phyloP scores from a whole-genome alignment of 139 green algal species.

The Closterium sp. region DNA sequence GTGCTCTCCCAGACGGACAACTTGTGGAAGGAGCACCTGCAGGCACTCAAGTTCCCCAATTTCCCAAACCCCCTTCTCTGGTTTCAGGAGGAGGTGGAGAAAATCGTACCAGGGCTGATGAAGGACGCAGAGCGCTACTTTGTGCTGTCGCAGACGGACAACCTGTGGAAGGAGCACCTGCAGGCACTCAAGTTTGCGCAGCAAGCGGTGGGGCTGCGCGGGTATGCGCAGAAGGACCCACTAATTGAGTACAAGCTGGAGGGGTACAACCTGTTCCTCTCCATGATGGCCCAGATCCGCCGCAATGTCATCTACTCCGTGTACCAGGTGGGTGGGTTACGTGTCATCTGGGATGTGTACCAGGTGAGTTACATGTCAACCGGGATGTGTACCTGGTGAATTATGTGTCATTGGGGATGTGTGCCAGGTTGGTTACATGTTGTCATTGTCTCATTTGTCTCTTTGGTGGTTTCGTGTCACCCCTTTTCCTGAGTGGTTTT shows the following conservation, averaged over 20 bases:
- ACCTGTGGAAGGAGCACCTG: too few relatives aligned
- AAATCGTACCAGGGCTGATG: slow-evolving; percentile 68
- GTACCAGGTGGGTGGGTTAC: slow-evolving; percentile 63
- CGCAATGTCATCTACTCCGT: slow-evolving; percentile 98
- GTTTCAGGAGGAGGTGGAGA: slow-evolving; percentile 18
- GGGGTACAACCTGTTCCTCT: slow-evolving; percentile 84
- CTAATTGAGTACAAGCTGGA: slow-evolving; percentile 99
- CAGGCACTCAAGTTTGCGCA: slow-evolving; percentile 97
- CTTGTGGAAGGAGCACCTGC: too few relatives aligned
- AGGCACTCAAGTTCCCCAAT: slow-evolving; percentile 86
- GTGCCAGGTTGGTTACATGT: background rate
- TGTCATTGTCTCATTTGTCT: too few relatives aligned
- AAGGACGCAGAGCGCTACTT: slow-evolving; percentile 90
- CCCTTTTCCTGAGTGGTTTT: too few relatives aligned
- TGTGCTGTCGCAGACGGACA: slow-evolving; percentile 89
- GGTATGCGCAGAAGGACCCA: slow-evolving; percentile 88
- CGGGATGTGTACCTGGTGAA: background rate
- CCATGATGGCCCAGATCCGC: slow-evolving; percentile 85
- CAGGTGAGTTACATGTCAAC: background rate
- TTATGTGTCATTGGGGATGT: slow-evolving; percentile 4
- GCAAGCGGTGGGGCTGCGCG: slow-evolving; percentile 87
- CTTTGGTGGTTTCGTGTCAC: too few relatives aligned
- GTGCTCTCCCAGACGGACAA: slow-evolving; percentile 91
- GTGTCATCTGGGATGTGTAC: slow-evolving; percentile 11
- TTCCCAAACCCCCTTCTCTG: too few relatives aligned